Evolutionary conservation across 345 rosid species (phyloP), one percentile per base, ranked within the genome.

Genomic region (Sisymbrium irio): DNA sequence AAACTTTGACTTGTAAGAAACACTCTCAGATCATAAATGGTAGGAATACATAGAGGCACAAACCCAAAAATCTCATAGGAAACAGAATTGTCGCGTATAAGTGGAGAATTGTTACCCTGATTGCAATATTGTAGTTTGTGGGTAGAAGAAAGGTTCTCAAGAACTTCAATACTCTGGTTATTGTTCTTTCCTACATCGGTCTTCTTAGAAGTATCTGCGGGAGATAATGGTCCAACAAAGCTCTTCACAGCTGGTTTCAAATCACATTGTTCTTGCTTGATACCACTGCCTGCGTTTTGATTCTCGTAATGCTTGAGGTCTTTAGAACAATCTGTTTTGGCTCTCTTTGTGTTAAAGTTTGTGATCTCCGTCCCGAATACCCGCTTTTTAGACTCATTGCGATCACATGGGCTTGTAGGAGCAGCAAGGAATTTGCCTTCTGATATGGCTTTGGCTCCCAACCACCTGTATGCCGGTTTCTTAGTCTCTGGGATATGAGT

Each of bases 381-480:
- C 56, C 93, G 83, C 73, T 88, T 92, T 72, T 77, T 87, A 47
- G 85, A 37, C 77, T 84, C 82, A 3, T 39, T 78, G 55, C 60
- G 67, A 45, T 59, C 77, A 46, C 57, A 36, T 61, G 18, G 32
- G 69, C 58, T 62, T 35, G 51, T 22, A 74, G 78, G 68, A 63
- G 65, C 40, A 69, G 63, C 27, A 4, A 63, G 59, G 60, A 67
- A 50, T 32, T 9, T 73, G 53, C 40, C 63, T 55, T 71, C 65
- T 10, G 74, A 45, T 46, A 78, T 78, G 57, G 82, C 82, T 60
- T 66, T 75, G 84, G 83, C 77, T 70, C 91, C 98, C 68, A 87
- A 53, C 98, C 98, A 92, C 81, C 85, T 88, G 66, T 83, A 92
- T 42, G 96, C 96, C 3, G 96, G 83, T 71, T 77, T 90, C 81